phyloP scores from a whole-genome alignment of 768 basidiomycete species.

The Mycena albidolilacea region DNA sequence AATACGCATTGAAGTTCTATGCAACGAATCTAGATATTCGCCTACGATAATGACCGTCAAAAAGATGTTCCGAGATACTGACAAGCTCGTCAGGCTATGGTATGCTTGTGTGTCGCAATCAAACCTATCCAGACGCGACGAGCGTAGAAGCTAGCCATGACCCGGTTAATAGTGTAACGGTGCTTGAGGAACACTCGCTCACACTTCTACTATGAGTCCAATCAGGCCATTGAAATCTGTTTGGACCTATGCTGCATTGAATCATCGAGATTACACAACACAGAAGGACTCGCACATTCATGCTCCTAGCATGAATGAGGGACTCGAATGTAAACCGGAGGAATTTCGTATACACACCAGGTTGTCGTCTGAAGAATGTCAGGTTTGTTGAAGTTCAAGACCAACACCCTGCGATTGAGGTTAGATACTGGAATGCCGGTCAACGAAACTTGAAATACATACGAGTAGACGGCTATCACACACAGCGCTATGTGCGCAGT shows the following conservation, averaged over 20 bases:
- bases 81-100: slow-evolving; percentile 14
- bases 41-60: slow-evolving; percentile 61
- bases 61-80: slow-evolving; percentile 62
- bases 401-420: slow-evolving; percentile 56
- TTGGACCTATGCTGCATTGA: slow-evolving; percentile 56
- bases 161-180: slow-evolving; percentile 9
- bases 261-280: slow-evolving; percentile 22
- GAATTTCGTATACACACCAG: slow-evolving; percentile 51
- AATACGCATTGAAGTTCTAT: slow-evolving; percentile 8
- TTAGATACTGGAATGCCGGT: not conserved
- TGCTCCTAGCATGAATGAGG: slow-evolving; percentile 51
- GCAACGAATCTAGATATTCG: not conserved
- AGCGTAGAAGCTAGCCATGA: slow-evolving; percentile 62
- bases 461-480: slow-evolving; percentile 64
- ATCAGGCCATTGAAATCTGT: slow-evolving; percentile 68
- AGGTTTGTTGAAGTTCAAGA: slow-evolving; percentile 59
- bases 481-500: slow-evolving; percentile 61
- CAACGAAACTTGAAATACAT: not conserved
- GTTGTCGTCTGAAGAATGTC: slow-evolving; percentile 53
- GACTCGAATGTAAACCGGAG: not conserved
- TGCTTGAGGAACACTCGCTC: not conserved
- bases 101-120: not conserved
- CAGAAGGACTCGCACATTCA: slow-evolving; percentile 51
- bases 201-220: slow-evolving; percentile 66
- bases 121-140: slow-evolving; percentile 66